Percentiles rank a stretch among this genome's conserved stretches.
Evolutionary conservation across 768 basidiomycete genomes (phyloP).

Genomic region (Cytidiella melzeri): DNA sequence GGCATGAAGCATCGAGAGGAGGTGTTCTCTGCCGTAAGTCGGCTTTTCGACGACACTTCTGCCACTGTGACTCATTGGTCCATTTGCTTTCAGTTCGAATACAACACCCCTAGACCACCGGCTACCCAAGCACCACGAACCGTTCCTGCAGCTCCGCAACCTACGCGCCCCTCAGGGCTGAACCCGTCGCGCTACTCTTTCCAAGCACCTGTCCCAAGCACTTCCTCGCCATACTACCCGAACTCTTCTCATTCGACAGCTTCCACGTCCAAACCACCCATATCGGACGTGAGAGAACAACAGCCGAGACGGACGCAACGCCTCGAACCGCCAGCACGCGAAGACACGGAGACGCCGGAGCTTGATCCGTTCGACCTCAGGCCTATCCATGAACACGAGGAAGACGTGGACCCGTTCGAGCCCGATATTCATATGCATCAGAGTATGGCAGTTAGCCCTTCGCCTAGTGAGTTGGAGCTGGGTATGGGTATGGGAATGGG

Average conservation of each 20-base stretch:
- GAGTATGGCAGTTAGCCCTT: background rate
- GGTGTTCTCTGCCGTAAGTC: slow-evolving; percentile 46
- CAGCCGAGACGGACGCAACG: slow-evolving; percentile 13
- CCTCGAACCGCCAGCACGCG: slow-evolving; percentile 13
- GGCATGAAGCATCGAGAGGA: slow-evolving; percentile 45
- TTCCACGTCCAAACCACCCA: slow-evolving; percentile 5
- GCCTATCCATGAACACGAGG: background rate
- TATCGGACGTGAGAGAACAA: slow-evolving; percentile 7
- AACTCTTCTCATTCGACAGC: background rate
- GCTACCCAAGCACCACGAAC: slow-evolving; percentile 13
- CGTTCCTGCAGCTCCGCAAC: background rate
- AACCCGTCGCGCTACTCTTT: background rate
- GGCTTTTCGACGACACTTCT: background rate
- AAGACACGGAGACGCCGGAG: slow-evolving; percentile 8
- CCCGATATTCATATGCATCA: slow-evolving; percentile 13
- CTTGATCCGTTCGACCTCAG: slow-evolving; percentile 25
- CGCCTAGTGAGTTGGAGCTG: background rate
- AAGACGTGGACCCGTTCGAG: slow-evolving; percentile 16
- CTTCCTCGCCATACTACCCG: background rate
- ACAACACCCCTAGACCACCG: slow-evolving; percentile 26
- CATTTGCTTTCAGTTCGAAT: slow-evolving; percentile 37
- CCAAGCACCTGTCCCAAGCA: background rate
- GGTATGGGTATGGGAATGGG: background rate
- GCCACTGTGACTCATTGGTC: slow-evolving; percentile 7
- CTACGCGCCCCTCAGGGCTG: slow-evolving; percentile 12